Conservation (phyloP, 176 grass and related monocot species). For the Avena atlantica region DNA sequence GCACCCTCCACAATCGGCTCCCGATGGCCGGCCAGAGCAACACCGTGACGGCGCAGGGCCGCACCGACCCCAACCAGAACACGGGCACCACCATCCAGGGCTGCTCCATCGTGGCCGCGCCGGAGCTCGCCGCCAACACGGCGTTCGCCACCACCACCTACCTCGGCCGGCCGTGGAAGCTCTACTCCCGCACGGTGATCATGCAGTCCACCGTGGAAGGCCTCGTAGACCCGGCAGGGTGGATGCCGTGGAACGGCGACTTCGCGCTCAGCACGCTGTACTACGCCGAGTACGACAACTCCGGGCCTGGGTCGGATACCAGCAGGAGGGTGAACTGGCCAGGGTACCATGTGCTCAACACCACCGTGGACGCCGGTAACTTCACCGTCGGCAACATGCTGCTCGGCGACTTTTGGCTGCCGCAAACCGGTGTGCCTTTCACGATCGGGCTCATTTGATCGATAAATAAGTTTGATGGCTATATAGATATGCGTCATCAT, state of each 20-base stretch:
- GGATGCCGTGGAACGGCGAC: slow-evolving; percentile 86
- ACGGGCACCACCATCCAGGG: slow-evolving; percentile 75
- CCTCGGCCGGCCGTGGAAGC: slow-evolving; percentile 81
- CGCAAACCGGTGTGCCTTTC: slow-evolving; percentile 83
- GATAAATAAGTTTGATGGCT: neutral
- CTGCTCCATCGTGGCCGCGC: slow-evolving; percentile 62
- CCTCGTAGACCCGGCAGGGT: slow-evolving; percentile 63
- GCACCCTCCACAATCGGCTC: slow-evolving; percentile 69
- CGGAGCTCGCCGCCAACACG: slow-evolving; percentile 63
- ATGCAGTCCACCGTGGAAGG: slow-evolving; percentile 65
- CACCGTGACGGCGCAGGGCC: slow-evolving; percentile 87
- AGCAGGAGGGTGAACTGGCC: slow-evolving; percentile 67
- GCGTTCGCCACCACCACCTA: slow-evolving; percentile 58
- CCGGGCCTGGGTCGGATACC: slow-evolving; percentile 61
- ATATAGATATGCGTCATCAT: neutral
- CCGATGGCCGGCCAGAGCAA: slow-evolving; percentile 84
- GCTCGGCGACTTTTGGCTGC: slow-evolving; percentile 85
- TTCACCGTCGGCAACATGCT: slow-evolving; percentile 88
- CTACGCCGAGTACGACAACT: slow-evolving; percentile 84
- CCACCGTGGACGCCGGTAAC: slow-evolving; percentile 56
- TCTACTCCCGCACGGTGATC: slow-evolving; percentile 86
- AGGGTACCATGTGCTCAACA: slow-evolving; percentile 73
- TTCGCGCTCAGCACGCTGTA: slow-evolving; percentile 84
- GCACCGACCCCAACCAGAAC: slow-evolving; percentile 95
- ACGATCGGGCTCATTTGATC: slow-evolving; percentile 56